A percentile compares a stretch with the other conserved stretches of the same genome.
phyloP scores from a whole-genome alignment of 1,284 basidiomycete genomes.

The Takashimella koratensis region DNA sequence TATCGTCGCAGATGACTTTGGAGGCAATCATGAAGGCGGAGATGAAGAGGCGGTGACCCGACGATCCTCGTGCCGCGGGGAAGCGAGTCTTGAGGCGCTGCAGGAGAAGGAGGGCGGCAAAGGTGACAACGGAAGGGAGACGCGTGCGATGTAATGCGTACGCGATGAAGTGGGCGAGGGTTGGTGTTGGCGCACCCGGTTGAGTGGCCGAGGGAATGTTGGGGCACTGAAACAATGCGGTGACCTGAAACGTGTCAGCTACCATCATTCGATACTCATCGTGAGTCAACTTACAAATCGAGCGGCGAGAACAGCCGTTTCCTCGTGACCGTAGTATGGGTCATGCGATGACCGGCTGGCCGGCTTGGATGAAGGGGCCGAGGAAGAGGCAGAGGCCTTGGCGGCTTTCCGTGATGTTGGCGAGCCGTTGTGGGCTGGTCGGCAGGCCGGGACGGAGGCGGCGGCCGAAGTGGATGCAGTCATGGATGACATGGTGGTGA shows the following conservation, averaged over 20 bases:
- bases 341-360: conserved; percentile 49
- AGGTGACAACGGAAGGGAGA: conserved; percentile 74
- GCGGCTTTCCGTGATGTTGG: conserved; percentile 41
- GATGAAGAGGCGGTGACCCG: conserved; percentile 84
- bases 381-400: conserved; percentile 40
- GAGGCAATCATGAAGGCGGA: conserved; percentile 85
- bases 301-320: conserved; percentile 59
- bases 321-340: conserved; percentile 76
- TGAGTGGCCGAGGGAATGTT: conserved; percentile 42
- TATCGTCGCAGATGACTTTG: conserved; percentile 79
- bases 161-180: conserved; percentile 76
- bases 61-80: conserved; percentile 85
- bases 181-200: conserved; percentile 51
- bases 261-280: not conserved
- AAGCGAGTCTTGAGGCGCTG: conserved; percentile 85
- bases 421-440: conserved; percentile 38
- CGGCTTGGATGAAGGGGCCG: conserved; percentile 35
- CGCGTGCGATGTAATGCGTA: conserved; percentile 87
- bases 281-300: conserved; percentile 64
- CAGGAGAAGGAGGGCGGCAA: conserved; percentile 77
- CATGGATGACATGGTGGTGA: conserved; percentile 20
- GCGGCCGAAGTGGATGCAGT: conserved; percentile 3
- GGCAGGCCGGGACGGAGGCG: conserved; percentile 29
- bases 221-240: conserved; percentile 49
- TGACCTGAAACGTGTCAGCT: conserved; percentile 45